Percentiles rank a stretch among this genome's conserved stretches.
These are phyloP conservation scores for Hibiscus trionum DNA, from an alignment of 345 rosid species.

Conservation along the genomic window DNA sequence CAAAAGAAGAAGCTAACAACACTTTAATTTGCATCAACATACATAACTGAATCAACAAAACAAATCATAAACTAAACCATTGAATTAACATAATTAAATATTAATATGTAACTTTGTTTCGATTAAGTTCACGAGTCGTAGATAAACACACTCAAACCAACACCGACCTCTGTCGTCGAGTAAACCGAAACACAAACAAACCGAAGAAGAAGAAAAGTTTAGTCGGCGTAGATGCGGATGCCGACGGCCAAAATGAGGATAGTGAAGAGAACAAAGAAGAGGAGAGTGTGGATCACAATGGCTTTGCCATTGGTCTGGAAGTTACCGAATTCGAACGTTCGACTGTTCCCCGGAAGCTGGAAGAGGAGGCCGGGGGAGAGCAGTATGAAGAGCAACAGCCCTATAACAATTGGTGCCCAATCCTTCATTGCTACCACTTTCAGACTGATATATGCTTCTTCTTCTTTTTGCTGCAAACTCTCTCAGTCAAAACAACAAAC, in stretches of 20 bases:
- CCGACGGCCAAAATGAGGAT: slow-evolving; percentile 34
- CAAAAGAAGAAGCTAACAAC: too few species aligned
- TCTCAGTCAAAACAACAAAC: background rate
- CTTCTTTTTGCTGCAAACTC: background rate
- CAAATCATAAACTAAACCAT: too few species aligned
- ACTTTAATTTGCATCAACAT: too few species aligned
- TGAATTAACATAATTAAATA: too few species aligned
- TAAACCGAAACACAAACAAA: background rate
- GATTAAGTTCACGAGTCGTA: too few species aligned
- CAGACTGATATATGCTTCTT: background rate
- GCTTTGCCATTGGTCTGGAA: slow-evolving; percentile 42
- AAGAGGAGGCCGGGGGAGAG: slow-evolving; percentile 48
- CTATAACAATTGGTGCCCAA: slow-evolving; percentile 45
- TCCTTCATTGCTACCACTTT: slow-evolving; percentile 19
- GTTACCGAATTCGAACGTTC: slow-evolving; percentile 34
- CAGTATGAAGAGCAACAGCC: slow-evolving; percentile 40
- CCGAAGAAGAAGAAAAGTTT: background rate
- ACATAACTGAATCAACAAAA: too few species aligned
- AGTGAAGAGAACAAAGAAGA: slow-evolving; percentile 35
- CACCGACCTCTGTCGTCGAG: too few species aligned
- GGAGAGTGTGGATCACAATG: slow-evolving; percentile 34
- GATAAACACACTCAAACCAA: too few species aligned
- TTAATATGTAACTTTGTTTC: too few species aligned
- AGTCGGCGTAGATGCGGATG: slow-evolving; percentile 33
- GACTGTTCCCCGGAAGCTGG: slow-evolving; percentile 38